A percentile compares a stretch with the other conserved stretches of the same genome.
Conservation (phyloP, 140 eudicot species). For the Senecio squalidus region DNA sequence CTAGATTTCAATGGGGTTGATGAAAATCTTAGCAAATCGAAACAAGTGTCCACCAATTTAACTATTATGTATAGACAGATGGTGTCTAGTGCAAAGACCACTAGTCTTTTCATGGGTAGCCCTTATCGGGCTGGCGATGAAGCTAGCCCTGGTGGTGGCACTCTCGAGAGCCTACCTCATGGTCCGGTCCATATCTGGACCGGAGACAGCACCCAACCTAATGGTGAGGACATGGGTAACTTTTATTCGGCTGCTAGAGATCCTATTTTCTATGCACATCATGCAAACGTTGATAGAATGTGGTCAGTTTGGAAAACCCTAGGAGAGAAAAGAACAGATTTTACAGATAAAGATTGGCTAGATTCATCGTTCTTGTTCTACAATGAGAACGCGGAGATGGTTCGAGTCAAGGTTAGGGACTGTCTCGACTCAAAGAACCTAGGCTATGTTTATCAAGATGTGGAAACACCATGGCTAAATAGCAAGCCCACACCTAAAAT, state of each 20-base stretch:
- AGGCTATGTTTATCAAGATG: slow-evolving; percentile 48
- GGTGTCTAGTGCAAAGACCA: slow-evolving; percentile 39
- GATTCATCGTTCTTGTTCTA: slow-evolving; percentile 43
- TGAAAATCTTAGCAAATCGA: slow-evolving; percentile 23
- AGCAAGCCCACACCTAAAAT: slow-evolving; percentile 39
- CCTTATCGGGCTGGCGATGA: slow-evolving; percentile 41
- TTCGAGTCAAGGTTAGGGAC: slow-evolving; percentile 43
- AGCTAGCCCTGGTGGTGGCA: slow-evolving; percentile 34
- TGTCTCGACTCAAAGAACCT: slow-evolving; percentile 36
- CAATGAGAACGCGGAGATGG: slow-evolving; percentile 44
- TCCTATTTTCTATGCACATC: slow-evolving; percentile 52
- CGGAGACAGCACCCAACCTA: slow-evolving; percentile 40
- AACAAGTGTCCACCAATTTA: slow-evolving; percentile 36
- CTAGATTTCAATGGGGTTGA: slow-evolving; percentile 35
- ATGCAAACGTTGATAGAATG: slow-evolving; percentile 48
- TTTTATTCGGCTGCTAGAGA: slow-evolving; percentile 50
- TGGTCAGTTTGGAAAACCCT: slow-evolving; percentile 50
- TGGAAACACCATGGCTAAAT: slow-evolving; percentile 35
- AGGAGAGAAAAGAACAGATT: slow-evolving; percentile 29
- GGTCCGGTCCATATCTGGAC: slow-evolving; percentile 50
- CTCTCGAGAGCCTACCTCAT: slow-evolving; percentile 38
- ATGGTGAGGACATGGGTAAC: slow-evolving; percentile 49
- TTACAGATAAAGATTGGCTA: slow-evolving; percentile 44
- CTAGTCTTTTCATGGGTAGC: slow-evolving; percentile 42
- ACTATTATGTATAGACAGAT: slow-evolving; percentile 48